Percentiles rank a stretch among this genome's conserved stretches.
Evolutionary conservation across 805 yeast genomes (phyloP).

Genomic region (Cyberlindnera misumaiensis): DNA sequence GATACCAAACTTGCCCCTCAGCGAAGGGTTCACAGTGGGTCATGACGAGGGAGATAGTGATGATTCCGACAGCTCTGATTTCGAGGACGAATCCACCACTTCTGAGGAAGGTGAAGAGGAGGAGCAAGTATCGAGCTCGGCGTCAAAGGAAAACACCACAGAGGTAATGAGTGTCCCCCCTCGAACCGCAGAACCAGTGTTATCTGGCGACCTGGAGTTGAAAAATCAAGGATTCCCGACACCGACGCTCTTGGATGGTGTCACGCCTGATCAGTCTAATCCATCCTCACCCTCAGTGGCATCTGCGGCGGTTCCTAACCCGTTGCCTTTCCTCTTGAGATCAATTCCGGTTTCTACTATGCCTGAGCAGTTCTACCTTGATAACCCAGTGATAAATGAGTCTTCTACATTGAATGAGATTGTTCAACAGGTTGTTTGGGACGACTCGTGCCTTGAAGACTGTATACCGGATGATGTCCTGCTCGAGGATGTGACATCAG

Average conservation of each 20-base stretch:
- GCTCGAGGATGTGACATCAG: constrained; percentile 8
- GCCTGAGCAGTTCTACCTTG: constrained; percentile 43
- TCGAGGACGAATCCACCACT: constrained; percentile 9
- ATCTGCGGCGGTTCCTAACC: constrained; percentile 47
- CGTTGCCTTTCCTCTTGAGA: constrained; percentile 61
- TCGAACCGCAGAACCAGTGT: too few relatives aligned
- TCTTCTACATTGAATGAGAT: constrained; percentile 27
- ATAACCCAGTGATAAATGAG: constrained; percentile 26
- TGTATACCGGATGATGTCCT: constrained; percentile 3
- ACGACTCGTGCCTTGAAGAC: constrained; percentile 16
- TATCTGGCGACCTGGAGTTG: constrained; percentile 12
- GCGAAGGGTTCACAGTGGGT: constrained; percentile 10
- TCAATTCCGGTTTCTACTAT: constrained; percentile 57
- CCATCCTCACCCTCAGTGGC: constrained; percentile 13
- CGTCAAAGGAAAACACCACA: background rate
- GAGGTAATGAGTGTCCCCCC: background rate
- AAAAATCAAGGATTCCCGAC: constrained; percentile 11
- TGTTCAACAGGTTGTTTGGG: constrained; percentile 21
- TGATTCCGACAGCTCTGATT: constrained; percentile 16
- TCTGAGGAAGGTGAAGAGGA: constrained; percentile 7
- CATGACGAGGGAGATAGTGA: constrained; percentile 21
- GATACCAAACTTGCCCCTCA: constrained; percentile 9
- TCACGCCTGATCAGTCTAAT: constrained; percentile 1
- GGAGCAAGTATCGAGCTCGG: too few relatives aligned
- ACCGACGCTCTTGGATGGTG: constrained; percentile 3